phyloP scores from a whole-genome alignment of 2,329 filamentous ascomycete species.

The Coleophoma eucalyptorum region DNA sequence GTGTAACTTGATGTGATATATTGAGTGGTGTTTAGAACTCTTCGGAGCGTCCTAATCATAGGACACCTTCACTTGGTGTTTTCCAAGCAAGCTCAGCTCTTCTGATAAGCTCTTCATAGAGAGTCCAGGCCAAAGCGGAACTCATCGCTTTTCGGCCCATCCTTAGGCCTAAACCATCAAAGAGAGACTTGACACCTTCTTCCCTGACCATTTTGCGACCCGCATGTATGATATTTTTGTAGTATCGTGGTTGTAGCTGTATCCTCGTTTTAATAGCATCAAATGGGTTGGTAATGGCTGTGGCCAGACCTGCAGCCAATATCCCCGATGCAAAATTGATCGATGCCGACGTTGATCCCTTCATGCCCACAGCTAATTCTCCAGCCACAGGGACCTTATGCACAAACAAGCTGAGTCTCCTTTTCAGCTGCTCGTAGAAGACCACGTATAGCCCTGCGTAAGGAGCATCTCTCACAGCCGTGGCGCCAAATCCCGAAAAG shows the following conservation, averaged over 20 bases:
- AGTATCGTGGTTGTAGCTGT: slow-evolving; percentile 80
- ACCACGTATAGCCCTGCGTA: slow-evolving; percentile 94
- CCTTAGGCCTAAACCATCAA: slow-evolving; percentile 79
- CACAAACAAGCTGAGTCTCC: slow-evolving; percentile 38
- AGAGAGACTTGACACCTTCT: slow-evolving; percentile 76
- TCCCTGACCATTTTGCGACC: slow-evolving; percentile 73
- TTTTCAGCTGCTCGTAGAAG: slow-evolving; percentile 85
- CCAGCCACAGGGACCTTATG: slow-evolving; percentile 19
- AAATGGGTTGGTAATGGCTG: slow-evolving; percentile 90
- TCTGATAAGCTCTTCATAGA: slow-evolving; percentile 90
- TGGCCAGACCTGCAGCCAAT: slow-evolving; percentile 76
- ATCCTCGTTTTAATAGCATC: slow-evolving; percentile 95
- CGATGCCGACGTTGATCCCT: slow-evolving; percentile 45
- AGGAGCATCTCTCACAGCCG: slow-evolving; percentile 88
- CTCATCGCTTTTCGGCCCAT: slow-evolving; percentile 91
- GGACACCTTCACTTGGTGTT: slow-evolving; percentile 4
- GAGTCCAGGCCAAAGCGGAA: slow-evolving; percentile 93
- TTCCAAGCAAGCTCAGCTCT: slow-evolving; percentile 45
- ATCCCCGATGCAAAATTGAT: slow-evolving; percentile 87
- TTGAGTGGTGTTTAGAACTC: slow-evolving; percentile 10
- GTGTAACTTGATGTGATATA: too few relatives aligned
- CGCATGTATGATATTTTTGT: slow-evolving; percentile 79
- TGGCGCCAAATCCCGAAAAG: slow-evolving; percentile 91
- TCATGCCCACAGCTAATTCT: slow-evolving; percentile 18
- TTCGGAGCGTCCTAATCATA: slow-evolving; percentile 9